A percentile compares a stretch with the other conserved stretches of the same genome.
These are phyloP conservation scores for Coemansia biformis DNA, from an alignment of 192 early-diverging fungal genomes.

Conservation along the genomic window DNA sequence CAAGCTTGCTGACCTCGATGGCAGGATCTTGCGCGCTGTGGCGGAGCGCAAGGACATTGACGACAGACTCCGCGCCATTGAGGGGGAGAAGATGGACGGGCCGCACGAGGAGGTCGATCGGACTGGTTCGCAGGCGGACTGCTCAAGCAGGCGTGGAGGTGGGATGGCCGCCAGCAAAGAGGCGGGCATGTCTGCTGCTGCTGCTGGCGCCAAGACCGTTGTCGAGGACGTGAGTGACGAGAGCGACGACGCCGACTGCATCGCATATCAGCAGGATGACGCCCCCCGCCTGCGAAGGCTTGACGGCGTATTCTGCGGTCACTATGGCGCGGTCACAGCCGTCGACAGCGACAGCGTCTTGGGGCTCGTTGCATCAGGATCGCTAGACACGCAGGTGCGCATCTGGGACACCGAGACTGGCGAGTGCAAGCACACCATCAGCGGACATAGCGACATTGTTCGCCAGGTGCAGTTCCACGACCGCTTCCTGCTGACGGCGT, in stretches of 20 bases:
- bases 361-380: conserved; percentile 59
- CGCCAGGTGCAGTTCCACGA: conserved; percentile 39
- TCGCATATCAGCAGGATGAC: conserved; percentile 21
- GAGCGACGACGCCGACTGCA: conserved; percentile 1
- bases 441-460: conserved; percentile 32
- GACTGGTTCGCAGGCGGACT: too few species aligned
- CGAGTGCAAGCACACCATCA: conserved; percentile 31
- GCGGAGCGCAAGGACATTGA: conserved; percentile 17
- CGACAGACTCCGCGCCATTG: conserved; percentile 4
- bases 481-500: conserved; percentile 54
- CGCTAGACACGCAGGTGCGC: conserved; percentile 63
- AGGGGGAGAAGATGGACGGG: background rate
- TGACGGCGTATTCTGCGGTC: conserved; percentile 43
- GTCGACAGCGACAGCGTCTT: conserved; percentile 56
- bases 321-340: conserved; percentile 56
- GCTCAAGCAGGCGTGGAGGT: too few species aligned
- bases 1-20: conserved; percentile 18
- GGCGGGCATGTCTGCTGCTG: background rate
- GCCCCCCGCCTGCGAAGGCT: conserved; percentile 34
- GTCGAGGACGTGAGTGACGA: conserved; percentile 28
- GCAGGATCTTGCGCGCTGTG: conserved; percentile 13
- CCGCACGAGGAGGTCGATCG: background rate
- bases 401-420: conserved; percentile 56
- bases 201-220: background rate
- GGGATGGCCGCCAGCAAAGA: too few species aligned